Percentiles rank a stretch among this genome's conserved stretches.
phyloP scores from a whole-genome alignment of 1,139 yeast genomes.

The Kluyveromyces sp. region DNA sequence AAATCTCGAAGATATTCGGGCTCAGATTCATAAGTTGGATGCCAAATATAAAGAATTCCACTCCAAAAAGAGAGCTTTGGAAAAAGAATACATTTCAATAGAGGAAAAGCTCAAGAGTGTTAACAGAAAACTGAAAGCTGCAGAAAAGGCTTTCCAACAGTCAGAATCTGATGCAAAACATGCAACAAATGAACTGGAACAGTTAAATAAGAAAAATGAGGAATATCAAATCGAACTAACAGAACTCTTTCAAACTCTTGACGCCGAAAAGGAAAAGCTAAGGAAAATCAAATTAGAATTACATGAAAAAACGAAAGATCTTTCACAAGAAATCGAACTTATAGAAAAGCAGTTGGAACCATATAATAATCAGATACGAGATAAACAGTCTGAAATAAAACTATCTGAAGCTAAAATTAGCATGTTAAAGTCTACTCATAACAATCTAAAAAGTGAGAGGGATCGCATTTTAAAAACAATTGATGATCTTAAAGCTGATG shows the following conservation, averaged over 20 bases:
- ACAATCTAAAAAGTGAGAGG: slow-evolving; percentile 25
- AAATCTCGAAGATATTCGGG: slow-evolving; percentile 32
- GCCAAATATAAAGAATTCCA: slow-evolving; percentile 32
- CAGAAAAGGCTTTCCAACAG: slow-evolving; percentile 21
- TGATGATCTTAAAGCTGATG: slow-evolving; percentile 40
- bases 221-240: slow-evolving; percentile 35
- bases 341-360: slow-evolving; percentile 71
- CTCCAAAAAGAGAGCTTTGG: slow-evolving; percentile 15
- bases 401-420: slow-evolving; percentile 60
- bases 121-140: slow-evolving; percentile 40
- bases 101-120: slow-evolving; percentile 71
- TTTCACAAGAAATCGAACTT: slow-evolving; percentile 32
- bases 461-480: slow-evolving; percentile 37
- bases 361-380: slow-evolving; percentile 65
- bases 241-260: slow-evolving; percentile 40
- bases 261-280: slow-evolving; percentile 46
- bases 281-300: slow-evolving; percentile 59
- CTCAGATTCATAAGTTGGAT: slow-evolving; percentile 30
- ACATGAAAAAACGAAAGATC: slow-evolving; percentile 48
- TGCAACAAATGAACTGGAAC: slow-evolving; percentile 41
- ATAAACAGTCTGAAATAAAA: slow-evolving; percentile 58
- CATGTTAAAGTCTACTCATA: slow-evolving; percentile 40
- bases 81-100: slow-evolving; percentile 51
- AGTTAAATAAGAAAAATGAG: slow-evolving; percentile 38
- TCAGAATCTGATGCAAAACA: slow-evolving; percentile 30